Evolutionary conservation across 148 eudicot species (phyloP), one percentile per base, ranked within the genome.

Genomic region (Hydrangea macrophylla): DNA sequence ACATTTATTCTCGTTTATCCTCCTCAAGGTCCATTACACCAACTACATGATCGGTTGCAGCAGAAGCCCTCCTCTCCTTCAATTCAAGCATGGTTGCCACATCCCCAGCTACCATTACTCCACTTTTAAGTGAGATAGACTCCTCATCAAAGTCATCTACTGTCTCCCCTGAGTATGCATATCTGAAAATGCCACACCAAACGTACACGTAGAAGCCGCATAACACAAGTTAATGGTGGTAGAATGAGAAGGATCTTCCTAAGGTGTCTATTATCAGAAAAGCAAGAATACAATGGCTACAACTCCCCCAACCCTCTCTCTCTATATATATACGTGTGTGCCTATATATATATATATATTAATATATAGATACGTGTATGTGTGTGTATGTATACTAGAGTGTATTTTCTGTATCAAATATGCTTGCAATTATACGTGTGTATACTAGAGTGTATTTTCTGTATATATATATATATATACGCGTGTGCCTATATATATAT

Each of bases 121-220:
- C 86, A 58, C 80, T 74, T 23, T 92, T 88, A 15, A 93, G 79
- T 18, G 95, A 76, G 32, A 90, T 73, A n/a, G 88, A 95, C 76
- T 92, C 97, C 78, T 93, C 98, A 12, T 90, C 96, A 24, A 70
- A 67, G 75, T 93, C 94, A n/a, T 92, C 98, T 20, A 81, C 94
- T 13, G 86, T 71, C 72, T 91, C 97, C 32, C 82, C 92, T 31
- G 90, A 76, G 60, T 93, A 88, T 25, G 98, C 91, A 37, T 92
- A 87, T 77, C 98, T 92, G 68, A 65, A 86, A 55, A 59, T 50
- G 65, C 64, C 67, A 66, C 23, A 57, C 17, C 64, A 42, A 35
- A 37, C 51, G 9, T 25, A 66, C 11, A 2, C 8, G 6, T 20
- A 20, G 23, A 23, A 53, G 9, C 12, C 17, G 0, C 2, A 39